Percentiles rank a stretch among this genome's conserved stretches.
These are phyloP conservation scores for Hammondia hammondi DNA, from an alignment of 169 alveolate species.

Conservation along the genomic window DNA sequence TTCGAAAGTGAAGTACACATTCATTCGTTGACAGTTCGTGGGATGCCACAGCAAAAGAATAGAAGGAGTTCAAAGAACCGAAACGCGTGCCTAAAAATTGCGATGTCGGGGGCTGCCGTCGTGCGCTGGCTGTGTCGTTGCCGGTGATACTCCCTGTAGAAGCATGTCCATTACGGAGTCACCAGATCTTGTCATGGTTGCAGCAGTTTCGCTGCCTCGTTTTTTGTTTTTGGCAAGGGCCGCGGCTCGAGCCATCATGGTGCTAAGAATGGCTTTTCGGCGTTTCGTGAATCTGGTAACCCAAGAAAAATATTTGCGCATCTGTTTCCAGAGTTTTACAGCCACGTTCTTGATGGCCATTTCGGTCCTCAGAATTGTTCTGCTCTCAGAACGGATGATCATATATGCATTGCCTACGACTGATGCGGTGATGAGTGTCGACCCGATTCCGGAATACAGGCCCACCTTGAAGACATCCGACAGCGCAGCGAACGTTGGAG, in stretches of 20 bases:
- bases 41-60: no score
- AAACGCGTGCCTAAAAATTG: neutral
- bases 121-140: neutral
- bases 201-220: neutral
- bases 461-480: slow-evolving; percentile 66
- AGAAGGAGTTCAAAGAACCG: no score
- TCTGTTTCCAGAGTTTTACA: neutral
- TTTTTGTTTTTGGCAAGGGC: neutral
- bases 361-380: neutral
- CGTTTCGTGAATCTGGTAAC: neutral
- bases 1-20: no score
- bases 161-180: neutral
- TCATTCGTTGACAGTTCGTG: no score
- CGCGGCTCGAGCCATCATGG: slow-evolving; percentile 19
- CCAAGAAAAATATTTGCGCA: neutral
- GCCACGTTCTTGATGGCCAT: slow-evolving; percentile 3
- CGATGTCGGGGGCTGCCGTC: neutral
- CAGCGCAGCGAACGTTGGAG: slow-evolving; percentile 54
- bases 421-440: neutral
- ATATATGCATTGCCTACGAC: neutral
- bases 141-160: neutral
- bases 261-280: neutral
- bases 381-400: slow-evolving; percentile 18
- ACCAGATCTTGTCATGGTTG: neutral
- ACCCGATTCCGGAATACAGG: slow-evolving; percentile 58